A percentile compares a stretch with the other conserved stretches of the same genome.
These are phyloP conservation scores for Gelatoporia subvermispora DNA, from an alignment of 768 basidiomycete species.

Conservation along the genomic window DNA sequence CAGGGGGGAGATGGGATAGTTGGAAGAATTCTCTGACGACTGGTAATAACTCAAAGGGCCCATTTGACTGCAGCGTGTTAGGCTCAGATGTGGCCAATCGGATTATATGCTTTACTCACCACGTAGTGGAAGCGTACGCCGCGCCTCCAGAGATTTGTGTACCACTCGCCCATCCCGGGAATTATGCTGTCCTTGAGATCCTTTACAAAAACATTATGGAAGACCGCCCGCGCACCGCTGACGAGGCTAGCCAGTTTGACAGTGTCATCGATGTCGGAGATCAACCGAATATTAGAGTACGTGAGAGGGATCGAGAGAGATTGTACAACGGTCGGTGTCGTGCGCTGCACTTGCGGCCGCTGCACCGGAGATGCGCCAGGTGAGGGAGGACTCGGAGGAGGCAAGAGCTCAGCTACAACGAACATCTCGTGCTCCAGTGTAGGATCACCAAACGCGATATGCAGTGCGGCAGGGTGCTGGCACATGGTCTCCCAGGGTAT, in stretches of 20 bases:
- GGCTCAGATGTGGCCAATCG: conserved; percentile 1
- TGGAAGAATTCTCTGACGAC: conserved; percentile 73
- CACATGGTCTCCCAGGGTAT: conserved; percentile 69
- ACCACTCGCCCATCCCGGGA: conserved; percentile 81
- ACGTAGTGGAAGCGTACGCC: conserved; percentile 89
- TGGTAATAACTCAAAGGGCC: conserved; percentile 80
- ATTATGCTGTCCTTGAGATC: conserved; percentile 75
- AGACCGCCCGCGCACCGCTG: conserved; percentile 74
- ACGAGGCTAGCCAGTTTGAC: conserved; percentile 78
- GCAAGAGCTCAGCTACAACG: conserved; percentile 47
- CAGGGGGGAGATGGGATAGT: conserved; percentile 63
- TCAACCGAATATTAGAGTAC: conserved; percentile 64
- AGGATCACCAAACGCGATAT: conserved; percentile 53
- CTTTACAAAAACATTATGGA: conserved; percentile 89
- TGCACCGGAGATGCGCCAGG: conserved; percentile 5
- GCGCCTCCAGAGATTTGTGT: conserved; percentile 55
- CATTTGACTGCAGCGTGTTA: conserved; percentile 60
- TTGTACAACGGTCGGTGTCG: conserved; percentile 9
- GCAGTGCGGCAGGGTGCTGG: conserved; percentile 50
- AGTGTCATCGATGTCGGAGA: conserved; percentile 95
- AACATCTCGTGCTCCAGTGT: conserved; percentile 42
- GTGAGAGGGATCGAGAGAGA: conserved; percentile 39
- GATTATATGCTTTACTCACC: conserved; percentile 41
- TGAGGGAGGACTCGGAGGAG: conserved; percentile 32
- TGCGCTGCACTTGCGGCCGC: background rate